Conservation (phyloP, 768 basidiomycete species). For the Clavaria fumosa region DNA sequence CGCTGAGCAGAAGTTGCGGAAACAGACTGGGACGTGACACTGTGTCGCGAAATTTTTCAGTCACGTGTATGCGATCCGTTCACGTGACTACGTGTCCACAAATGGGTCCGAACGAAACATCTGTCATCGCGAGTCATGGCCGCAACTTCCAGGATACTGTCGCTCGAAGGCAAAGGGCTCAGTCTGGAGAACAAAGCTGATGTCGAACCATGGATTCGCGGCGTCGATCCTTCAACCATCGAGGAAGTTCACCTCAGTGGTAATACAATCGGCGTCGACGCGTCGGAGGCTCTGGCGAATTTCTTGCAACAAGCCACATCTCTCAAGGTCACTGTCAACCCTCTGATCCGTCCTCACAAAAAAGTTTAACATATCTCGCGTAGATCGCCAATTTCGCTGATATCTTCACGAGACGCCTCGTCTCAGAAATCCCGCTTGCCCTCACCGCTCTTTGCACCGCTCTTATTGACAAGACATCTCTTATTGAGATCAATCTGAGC, state of each 20-base stretch:
- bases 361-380: neutral
- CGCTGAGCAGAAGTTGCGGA: too few species aligned
- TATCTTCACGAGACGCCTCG: conserved; percentile 95
- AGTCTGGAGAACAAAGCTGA: conserved; percentile 69
- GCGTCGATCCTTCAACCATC: conserved; percentile 46
- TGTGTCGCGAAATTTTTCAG: too few species aligned
- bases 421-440: conserved; percentile 85
- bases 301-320: conserved; percentile 51
- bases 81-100: too few species aligned
- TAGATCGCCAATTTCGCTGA: conserved; percentile 94
- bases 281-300: conserved; percentile 69
- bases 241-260: conserved; percentile 90
- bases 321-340: conserved; percentile 41
- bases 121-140: conserved; percentile 11
- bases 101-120: neutral
- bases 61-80: too few species aligned
- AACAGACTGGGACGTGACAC: too few species aligned
- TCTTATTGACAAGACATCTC: conserved; percentile 61
- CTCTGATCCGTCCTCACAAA: conserved; percentile 3
- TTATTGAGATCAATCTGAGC: conserved; percentile 78
- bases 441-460: conserved; percentile 81
- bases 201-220: conserved; percentile 54
- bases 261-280: conserved; percentile 88
- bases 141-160: conserved; percentile 23
- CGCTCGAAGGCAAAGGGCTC: conserved; percentile 47